phyloP scores from a whole-genome alignment of 2,329 filamentous ascomycete genomes.

The Aspergillus novoparasiticus region DNA sequence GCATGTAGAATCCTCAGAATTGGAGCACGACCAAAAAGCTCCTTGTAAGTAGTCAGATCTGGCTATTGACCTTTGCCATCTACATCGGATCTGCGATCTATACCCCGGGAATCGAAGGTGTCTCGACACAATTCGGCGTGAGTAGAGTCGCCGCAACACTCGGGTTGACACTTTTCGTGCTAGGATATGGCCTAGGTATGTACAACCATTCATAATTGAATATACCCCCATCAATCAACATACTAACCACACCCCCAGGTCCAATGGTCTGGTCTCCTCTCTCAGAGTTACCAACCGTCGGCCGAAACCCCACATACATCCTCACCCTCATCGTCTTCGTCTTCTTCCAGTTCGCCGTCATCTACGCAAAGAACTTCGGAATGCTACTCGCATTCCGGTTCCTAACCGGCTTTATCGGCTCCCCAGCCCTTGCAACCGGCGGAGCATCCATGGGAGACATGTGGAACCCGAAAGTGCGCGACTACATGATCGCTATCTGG shows the following conservation, averaged over 20 bases:
- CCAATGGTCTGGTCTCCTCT: constrained; percentile 50
- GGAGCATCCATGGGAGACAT: constrained; percentile 50
- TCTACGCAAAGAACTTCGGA: constrained; percentile 54
- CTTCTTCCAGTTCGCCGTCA: constrained; percentile 51
- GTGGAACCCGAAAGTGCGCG: constrained; percentile 43
- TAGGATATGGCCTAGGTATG: constrained; percentile 45
- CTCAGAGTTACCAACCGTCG: constrained; percentile 53
- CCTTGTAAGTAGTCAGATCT: constrained; percentile 51
- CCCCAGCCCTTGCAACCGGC: constrained; percentile 49
- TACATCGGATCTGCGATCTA: constrained; percentile 58
- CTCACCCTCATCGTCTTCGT: constrained; percentile 53
- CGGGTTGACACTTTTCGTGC: constrained; percentile 54
- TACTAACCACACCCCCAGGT: constrained; percentile 28
- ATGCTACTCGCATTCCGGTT: constrained; percentile 58
- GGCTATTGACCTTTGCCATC: constrained; percentile 50
- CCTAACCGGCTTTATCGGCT: constrained; percentile 55
- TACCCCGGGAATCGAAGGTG: constrained; percentile 44
- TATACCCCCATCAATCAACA: background rate
- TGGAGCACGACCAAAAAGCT: constrained; percentile 49
- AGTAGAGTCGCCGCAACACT: constrained; percentile 50
- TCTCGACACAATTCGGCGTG: constrained; percentile 50
- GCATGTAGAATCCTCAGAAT: constrained; percentile 48
- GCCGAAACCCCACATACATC: constrained; percentile 54
- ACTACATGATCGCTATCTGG: constrained; percentile 64
- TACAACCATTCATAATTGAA: background rate